Evolutionary conservation across 2,329 filamentous ascomycete genomes (phyloP), one percentile per base, ranked within the genome.

Genomic region (Venturiaceae sp.): DNA sequence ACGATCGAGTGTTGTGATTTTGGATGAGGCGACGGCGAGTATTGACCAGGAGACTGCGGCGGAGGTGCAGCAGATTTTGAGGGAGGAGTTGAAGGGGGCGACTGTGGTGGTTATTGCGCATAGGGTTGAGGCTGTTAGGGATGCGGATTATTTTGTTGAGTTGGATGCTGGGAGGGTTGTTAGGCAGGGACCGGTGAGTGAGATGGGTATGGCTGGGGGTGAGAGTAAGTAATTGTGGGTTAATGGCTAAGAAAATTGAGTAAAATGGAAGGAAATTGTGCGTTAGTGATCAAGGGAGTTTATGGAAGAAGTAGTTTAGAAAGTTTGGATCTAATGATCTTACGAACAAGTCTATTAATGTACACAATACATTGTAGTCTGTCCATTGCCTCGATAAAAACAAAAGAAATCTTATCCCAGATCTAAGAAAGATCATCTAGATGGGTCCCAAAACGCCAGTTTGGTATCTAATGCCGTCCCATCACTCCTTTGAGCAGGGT

Each of bases 61-160:
- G 64, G 68, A 77, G 60, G 81, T 84, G 41, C 79, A 83, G 65
- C 70, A 72, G 53, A 73, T 83, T 19, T 65, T 84, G 64, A 71
- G 79, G 53, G 78, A 81, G 63, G 81, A 83, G 68, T 74, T 83
- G 75, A 73, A 69, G 54, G 75, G 77, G 60, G 81, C 78, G 61
- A 87, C 84, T 0, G 83, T 87, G 14, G 78, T 87, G 59, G 84
- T 81, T 0, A 83, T 87, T 69, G 84, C 83, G 23, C 84, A 87
- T 75, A 75, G 83, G 1, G 69, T 84, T 5, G 81, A 84, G 65
- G 83, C 83, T 41, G 83, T 86, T 4, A 77, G 75, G 63, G 77
- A 80, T 63, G 82, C 81, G 3, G 78, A 83, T 58, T 80, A 76
- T 60, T 81, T 77, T 60, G 70, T 83, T 50, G 77, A 81, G 37